Evolutionary conservation across 2,329 filamentous ascomycete species (phyloP), one percentile per base, ranked within the genome.

Genomic region (Meredithiella fracta): DNA sequence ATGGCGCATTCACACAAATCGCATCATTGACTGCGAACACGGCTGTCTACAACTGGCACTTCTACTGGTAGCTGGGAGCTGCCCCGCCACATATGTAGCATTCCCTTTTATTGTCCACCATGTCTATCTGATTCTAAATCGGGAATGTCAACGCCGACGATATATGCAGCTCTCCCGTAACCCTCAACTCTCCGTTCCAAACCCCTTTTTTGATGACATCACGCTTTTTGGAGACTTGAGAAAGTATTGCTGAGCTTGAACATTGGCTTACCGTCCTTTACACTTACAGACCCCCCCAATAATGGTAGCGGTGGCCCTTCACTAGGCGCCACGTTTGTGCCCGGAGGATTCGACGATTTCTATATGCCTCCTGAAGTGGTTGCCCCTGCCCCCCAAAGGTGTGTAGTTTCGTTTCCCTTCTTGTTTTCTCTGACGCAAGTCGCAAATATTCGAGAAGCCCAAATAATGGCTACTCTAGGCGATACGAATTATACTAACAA

Each of bases 321-420:
- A 23, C 51, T 79, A 60, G 73, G 74, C 63, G 77, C 77, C 60
- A 80, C 77, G 50, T 80, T 79, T 64, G 74, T 78, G 57, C 77
- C 77, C 34, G 74, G 76, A 59, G 76, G 75, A 55, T 70, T 72
- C 57, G 77, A 80, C 65, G 77, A 80, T 65, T 80, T 76, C 63
- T 78, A 75, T 64, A 76, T 79, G 74, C 57, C 57, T 52, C 77
- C 77, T 59, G 75, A 79, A 64, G 76, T 80, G 60, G 66, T 78
- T 60, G 76, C 77, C 58, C 77, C 77, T 58, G 67, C 73, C 51
- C 77, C 77, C 61, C 77, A 79, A 67, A 72, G 77, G 77, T 79
- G n/a, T 15, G 52, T 54, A 54, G 34, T 47, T 42, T 54, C 34
- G 44, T 42, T 49, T 54, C 55, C 38, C 55, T 38, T 53, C 47